Conservation (phyloP, 2,329 filamentous ascomycete species). For the Fusarium oxysporum region DNA sequence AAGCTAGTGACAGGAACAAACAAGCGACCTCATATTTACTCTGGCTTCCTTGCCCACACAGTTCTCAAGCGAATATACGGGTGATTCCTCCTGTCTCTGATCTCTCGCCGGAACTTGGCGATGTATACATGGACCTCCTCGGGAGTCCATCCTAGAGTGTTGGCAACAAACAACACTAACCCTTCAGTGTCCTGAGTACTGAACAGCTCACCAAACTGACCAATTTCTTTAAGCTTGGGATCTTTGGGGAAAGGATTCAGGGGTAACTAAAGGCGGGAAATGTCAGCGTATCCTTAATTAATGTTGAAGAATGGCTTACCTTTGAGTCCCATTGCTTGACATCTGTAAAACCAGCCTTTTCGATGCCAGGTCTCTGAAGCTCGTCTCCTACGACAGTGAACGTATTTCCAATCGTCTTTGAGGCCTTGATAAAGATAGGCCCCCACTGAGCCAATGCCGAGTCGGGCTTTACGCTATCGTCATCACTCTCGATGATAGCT, state of each 20-base stretch:
- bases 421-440: constrained; percentile 31
- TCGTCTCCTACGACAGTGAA: constrained; percentile 33
- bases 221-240: constrained; percentile 31
- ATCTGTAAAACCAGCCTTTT: constrained; percentile 27
- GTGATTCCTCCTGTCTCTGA: constrained; percentile 21
- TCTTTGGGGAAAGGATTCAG: constrained; percentile 35
- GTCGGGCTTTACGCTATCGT: constrained; percentile 21
- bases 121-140: constrained; percentile 32
- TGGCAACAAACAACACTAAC: constrained; percentile 30
- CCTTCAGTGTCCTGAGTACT: constrained; percentile 36
- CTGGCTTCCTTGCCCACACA: constrained; percentile 22
- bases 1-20: background rate
- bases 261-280: background rate
- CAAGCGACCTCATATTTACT: background rate
- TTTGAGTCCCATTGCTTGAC: constrained; percentile 36
- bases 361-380: constrained; percentile 15
- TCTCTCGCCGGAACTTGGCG: constrained; percentile 25
- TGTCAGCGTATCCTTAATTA: background rate
- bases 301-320: background rate
- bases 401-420: constrained; percentile 26
- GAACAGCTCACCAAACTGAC: constrained; percentile 34
- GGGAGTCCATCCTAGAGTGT: constrained; percentile 22
- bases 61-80: constrained; percentile 16
- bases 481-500: constrained; percentile 27
- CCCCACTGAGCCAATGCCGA: constrained; percentile 29